Evolutionary conservation across 169 alveolate genomes (phyloP), one percentile per base, ranked within the genome.

Genomic region (Cryptosporidium canis): DNA sequence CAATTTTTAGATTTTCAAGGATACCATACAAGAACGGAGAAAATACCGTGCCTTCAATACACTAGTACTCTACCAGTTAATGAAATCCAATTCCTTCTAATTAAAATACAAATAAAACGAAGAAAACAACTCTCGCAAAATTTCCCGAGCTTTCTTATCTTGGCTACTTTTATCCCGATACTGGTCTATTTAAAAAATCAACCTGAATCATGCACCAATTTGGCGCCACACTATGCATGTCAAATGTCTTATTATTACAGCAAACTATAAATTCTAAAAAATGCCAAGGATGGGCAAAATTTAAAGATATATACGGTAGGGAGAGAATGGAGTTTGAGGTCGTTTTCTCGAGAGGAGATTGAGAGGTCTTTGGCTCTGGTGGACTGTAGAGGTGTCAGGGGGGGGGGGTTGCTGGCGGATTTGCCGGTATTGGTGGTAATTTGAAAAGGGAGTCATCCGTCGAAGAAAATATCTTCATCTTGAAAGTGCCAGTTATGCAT

Each of bases 151-250:
- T 61, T 61, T 61, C 68, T 31, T 29, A 35, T 61, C 41, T 61
- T 61, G 24, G 47, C 47, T 33, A 31, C 24, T 61, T 18, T 51
- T 51, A 51, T 51, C 24, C 24, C 63, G 33, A 51, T 51, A 51
- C 63, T 51, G 63, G 33, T 12, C 8, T 51, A 51, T 51, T 21
- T 51, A 14, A 51, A 51, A 51, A 51, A 51, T 51, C 63, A 51
- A 51, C 68, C 33, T 61, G 11, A 61, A 61, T 61, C 68, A 61
- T 61, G 68, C 68, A 61, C 47, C 68, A 35, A 14, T 14, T 9
- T 61, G 68, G 68, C 68, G 68, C 68, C 68, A 29, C 24, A 3
- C 68, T 61, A 61, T 61, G 68, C 68, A 61, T 61, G 68, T 35
- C 45, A 35, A 35, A 61, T 61, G 68, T 61, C 68, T 61, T 16